Percentiles rank a stretch among this genome's conserved stretches.
phyloP scores from a whole-genome alignment of 108 stramenopile genomes.

The Cyclostephanos tholiformis region DNA sequence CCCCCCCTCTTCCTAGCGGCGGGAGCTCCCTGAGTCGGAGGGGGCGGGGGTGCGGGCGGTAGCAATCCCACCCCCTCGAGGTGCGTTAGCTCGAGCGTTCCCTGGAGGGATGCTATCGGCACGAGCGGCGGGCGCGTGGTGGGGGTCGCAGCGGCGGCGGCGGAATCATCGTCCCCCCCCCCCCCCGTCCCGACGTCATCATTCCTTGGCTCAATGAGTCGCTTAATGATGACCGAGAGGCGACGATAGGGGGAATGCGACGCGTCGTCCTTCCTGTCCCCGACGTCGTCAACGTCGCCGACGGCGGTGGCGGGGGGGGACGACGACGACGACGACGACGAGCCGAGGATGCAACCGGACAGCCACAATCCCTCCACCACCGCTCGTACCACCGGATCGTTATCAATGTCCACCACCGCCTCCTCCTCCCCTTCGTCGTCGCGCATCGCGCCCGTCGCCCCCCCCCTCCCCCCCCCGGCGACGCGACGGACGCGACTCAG shows the following conservation, averaged over 20 bases:
- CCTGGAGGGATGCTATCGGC: slow-evolving; percentile 23
- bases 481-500: neutral
- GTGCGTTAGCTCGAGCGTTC: slow-evolving; percentile 33
- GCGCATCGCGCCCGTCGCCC: neutral
- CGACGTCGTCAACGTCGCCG: neutral
- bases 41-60: slow-evolving; percentile 20
- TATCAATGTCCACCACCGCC: neutral
- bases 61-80: slow-evolving; percentile 32
- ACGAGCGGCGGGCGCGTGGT: too few species aligned
- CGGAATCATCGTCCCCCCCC: neutral
- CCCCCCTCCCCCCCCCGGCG: neutral
- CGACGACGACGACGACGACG: neutral
- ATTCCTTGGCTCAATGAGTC: neutral
- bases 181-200: neutral
- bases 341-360: slow-evolving; percentile 30
- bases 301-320: neutral
- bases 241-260: neutral
- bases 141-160: neutral
- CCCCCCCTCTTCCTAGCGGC: neutral
- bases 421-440: neutral
- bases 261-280: neutral
- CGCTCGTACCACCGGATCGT: slow-evolving; percentile 32
- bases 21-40: too few species aligned
- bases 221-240: neutral
- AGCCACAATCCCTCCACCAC: slow-evolving; percentile 44